phyloP scores from a whole-genome alignment of 345 rosid species.

The Toxicodendron radicans region DNA sequence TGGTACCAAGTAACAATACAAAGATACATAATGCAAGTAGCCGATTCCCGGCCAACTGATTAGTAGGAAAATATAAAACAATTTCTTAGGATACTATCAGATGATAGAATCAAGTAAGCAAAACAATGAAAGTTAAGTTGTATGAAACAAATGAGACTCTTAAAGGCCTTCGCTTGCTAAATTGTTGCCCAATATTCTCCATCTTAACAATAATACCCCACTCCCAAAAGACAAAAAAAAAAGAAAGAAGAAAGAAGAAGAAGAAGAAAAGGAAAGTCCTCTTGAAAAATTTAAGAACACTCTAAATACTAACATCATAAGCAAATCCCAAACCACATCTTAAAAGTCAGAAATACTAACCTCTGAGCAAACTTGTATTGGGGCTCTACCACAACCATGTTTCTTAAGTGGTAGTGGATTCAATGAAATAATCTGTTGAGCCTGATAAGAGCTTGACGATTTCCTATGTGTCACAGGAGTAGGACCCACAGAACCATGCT shows the following conservation, averaged over 20 bases:
- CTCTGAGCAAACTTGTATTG: constrained; percentile 94
- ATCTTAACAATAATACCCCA: background rate
- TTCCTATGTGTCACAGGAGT: constrained; percentile 69
- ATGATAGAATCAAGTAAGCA: background rate
- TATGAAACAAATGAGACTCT: background rate
- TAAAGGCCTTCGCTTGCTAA: background rate
- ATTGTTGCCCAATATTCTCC: background rate
- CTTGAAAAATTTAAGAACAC: background rate
- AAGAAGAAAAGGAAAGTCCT: background rate
- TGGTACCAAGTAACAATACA: background rate
- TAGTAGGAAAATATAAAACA: background rate
- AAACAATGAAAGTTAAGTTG: background rate
- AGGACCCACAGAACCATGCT: constrained; percentile 53
- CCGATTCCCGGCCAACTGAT: background rate
- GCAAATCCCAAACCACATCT: background rate
- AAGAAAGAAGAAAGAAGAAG: background rate
- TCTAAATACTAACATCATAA: background rate
- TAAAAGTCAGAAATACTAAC: constrained; percentile 36
- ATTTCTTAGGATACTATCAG: background rate
- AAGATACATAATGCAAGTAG: background rate
- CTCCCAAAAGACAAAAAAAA: background rate
- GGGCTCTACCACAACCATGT: constrained; percentile 97
- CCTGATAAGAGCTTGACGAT: constrained; percentile 78
- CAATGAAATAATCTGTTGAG: constrained; percentile 86
- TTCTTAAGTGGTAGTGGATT: constrained; percentile 95